Conservation (phyloP, 2,329 filamentous ascomycete genomes). For the Fusarium nurragi region DNA sequence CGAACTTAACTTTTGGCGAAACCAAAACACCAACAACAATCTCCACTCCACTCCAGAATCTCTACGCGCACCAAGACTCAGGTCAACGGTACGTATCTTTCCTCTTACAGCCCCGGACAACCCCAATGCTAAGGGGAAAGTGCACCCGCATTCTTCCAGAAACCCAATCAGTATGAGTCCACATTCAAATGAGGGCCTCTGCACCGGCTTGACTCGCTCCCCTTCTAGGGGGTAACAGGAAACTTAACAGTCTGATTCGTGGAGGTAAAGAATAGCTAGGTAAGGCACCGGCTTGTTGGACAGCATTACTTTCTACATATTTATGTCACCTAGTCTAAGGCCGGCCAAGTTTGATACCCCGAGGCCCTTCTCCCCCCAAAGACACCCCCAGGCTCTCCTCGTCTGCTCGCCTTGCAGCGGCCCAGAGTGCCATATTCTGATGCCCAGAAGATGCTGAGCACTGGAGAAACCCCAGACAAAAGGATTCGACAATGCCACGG, state of each 20-base stretch:
- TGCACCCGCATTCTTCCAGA: constrained; percentile 30
- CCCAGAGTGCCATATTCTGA: not conserved
- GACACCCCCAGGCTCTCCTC: not conserved
- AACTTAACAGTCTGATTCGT: not conserved
- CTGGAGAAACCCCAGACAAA: constrained; percentile 27
- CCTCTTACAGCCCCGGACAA: constrained; percentile 17
- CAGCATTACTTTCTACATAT: not conserved
- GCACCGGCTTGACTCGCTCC: constrained; percentile 16
- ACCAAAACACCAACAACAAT: constrained; percentile 19
- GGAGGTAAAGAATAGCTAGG: not conserved
- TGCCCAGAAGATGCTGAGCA: not conserved
- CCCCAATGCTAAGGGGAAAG: constrained; percentile 18
- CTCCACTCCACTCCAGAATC: constrained; percentile 1
- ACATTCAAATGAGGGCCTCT: constrained; percentile 8
- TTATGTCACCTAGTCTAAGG: not conserved
- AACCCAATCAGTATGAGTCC: constrained; percentile 14
- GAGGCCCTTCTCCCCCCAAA: not conserved
- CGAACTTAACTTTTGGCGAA: constrained; percentile 1
- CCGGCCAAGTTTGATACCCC: not conserved
- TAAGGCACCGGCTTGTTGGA: not conserved
- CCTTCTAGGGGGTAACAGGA: constrained; percentile 3
- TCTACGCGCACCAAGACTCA: not conserved
- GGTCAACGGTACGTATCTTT: constrained; percentile 4
- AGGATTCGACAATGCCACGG: constrained; percentile 35
- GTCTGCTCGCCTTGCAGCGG: constrained; percentile 15